Evolutionary conservation across 306 rosid species (phyloP).

Genomic region (Boehmeria nivea): DNA sequence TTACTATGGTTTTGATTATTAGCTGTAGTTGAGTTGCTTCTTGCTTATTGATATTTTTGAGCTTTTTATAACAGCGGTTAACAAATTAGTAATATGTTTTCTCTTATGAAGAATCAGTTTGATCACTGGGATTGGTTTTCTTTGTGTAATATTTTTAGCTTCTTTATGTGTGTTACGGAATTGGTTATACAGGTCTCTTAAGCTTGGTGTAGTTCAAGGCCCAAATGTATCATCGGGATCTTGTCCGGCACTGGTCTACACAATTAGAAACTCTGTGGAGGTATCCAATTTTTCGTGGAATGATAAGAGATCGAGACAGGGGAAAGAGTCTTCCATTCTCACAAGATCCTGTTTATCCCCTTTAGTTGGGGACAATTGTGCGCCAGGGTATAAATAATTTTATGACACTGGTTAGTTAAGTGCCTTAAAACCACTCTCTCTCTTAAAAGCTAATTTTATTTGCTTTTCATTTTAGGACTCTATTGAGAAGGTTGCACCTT

Average conservation of each 20-base stretch:
- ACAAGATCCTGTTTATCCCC: slow-evolving; percentile 92
- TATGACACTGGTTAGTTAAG: slow-evolving; percentile 19
- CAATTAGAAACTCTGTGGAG: slow-evolving; percentile 65
- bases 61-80: no score
- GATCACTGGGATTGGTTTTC: slow-evolving; percentile 1
- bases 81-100: background rate
- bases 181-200: slow-evolving; percentile 67
- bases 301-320: slow-evolving; percentile 95
- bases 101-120: slow-evolving; percentile 4
- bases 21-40: no score
- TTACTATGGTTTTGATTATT: background rate
- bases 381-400: slow-evolving; percentile 66
- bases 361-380: slow-evolving; percentile 57
- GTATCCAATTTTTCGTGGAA: slow-evolving; percentile 82
- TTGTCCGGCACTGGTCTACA: slow-evolving; percentile 65
- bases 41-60: no score
- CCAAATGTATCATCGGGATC: slow-evolving; percentile 56
- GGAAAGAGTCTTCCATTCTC: slow-evolving; percentile 86
- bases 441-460: slow-evolving; percentile 17
- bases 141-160: slow-evolving; percentile 7
- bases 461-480: slow-evolving; percentile 44
- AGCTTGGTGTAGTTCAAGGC: slow-evolving; percentile 82
- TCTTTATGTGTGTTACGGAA: slow-evolving; percentile 13
- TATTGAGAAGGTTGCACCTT: slow-evolving; percentile 79
- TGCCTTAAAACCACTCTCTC: background rate